Evolutionary conservation across 495 filamentous ascomycete species (phyloP), one percentile per base, ranked within the genome.

Genomic region (Astrothelium macrocarpum): DNA sequence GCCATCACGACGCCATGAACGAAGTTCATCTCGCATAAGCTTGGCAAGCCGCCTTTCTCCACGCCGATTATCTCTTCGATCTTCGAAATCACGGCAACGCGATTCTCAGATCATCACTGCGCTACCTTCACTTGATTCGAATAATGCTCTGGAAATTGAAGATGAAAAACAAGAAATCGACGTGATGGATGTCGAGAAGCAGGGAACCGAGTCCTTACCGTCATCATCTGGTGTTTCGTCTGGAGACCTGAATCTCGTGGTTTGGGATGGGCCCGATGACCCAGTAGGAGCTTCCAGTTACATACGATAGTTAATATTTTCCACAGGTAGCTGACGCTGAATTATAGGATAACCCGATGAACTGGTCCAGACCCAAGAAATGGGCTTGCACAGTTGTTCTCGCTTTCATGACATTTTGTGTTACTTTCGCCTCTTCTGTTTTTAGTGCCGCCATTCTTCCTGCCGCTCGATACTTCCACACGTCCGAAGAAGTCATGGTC

Each of bases 341-440:
- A 26, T 2, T 16, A 2, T 34, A 65, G 63, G 49, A 49, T 11
- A 72, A 71, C 62, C 71, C 71, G 10, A 64, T 68, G 64, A 73
- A 73, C 58, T 73, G 67, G 67, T 39, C 65, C n/a, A 28, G 25
- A 1, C 36, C 63, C 43, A 64, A 64, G 43, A 67, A 67, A 61
- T 64, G 79, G 34, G 61, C 59, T 31, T 68, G 67, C 16, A 71
- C 71, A 0, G n/a, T 68, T 49, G 62, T 65, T 4, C 75, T 87
- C 61, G 78, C 78, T 12, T 69, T 71, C 1, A 78, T 87, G 77
- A 86, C 82, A 2, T 78, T 86, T 68, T 80, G 78, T 72, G 77
- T 85, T 56, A 84, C 84, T 11, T 87, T 87, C 53, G 73, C 81
- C 2, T 81, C 76, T 62, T 81, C 77, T 71, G 79, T 86, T 34